Percentiles rank a stretch among this genome's conserved stretches.
These are phyloP conservation scores for Bromus sterilis DNA, from an alignment of 176 grass and related monocot genomes.

Conservation along the genomic window DNA sequence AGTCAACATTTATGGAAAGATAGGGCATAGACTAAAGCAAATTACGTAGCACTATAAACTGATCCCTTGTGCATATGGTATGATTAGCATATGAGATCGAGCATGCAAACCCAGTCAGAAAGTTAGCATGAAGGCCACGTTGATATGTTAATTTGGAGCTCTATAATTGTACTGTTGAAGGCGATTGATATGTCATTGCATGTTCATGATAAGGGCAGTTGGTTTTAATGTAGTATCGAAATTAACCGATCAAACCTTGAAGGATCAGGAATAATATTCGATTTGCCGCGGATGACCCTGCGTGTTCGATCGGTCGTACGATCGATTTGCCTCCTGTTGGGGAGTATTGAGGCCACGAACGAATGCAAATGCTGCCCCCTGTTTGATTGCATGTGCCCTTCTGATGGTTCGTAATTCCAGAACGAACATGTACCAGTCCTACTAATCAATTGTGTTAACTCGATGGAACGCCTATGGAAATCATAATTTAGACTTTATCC, in stretches of 20 bases:
- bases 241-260: not conserved
- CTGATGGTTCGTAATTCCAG: not conserved
- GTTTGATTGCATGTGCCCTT: not conserved
- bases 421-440: not conserved
- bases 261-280: not conserved
- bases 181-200: not conserved
- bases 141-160: not conserved
- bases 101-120: not conserved
- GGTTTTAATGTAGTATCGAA: not conserved
- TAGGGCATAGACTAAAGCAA: not conserved
- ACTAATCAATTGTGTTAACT: not conserved
- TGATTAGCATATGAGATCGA: not conserved
- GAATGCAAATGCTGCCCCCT: not conserved
- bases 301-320: not conserved
- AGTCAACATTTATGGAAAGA: not conserved
- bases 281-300: slow-evolving; percentile 10
- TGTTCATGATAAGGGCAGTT: not conserved
- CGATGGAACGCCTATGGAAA: not conserved
- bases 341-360: not conserved
- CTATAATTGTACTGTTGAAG: not conserved
- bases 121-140: not conserved
- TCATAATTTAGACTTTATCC: not conserved
- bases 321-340: not conserved
- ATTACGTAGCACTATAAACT: not conserved
- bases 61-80: not conserved